These are phyloP conservation scores for Hypoxylon fuscum DNA, from an alignment of 495 filamentous ascomycete genomes.

Conservation along the genomic window DNA sequence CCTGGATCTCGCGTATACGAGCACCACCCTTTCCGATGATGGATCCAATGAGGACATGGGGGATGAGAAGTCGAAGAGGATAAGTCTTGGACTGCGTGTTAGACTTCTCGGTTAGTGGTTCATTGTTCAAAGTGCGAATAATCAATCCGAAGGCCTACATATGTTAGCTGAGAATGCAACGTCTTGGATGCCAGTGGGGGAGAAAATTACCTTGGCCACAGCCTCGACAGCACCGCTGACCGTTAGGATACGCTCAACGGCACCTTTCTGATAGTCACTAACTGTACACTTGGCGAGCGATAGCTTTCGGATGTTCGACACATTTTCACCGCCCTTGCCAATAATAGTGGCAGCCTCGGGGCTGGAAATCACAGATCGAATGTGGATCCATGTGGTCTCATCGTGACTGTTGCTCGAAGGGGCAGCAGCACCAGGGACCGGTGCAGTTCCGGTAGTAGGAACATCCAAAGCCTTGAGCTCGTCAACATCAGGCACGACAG, in stretches of 20 bases:
- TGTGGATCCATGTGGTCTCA: constrained; percentile 95
- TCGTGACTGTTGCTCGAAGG: constrained; percentile 64
- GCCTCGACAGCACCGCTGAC: constrained; percentile 96
- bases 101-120: constrained; percentile 84
- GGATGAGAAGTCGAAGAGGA: constrained; percentile 91
- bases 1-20: constrained; percentile 97
- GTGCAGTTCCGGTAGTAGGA: constrained; percentile 43
- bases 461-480: constrained; percentile 57
- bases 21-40: constrained; percentile 97
- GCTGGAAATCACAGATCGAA: constrained; percentile 94
- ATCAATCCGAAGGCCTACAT: constrained; percentile 93
- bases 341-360: constrained; percentile 97
- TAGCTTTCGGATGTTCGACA: constrained; percentile 88
- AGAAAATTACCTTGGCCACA: constrained; percentile 82
- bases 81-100: constrained; percentile 96
- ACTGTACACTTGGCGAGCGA: constrained; percentile 98
- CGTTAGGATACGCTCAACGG: constrained; percentile 95
- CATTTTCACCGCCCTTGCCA: constrained; percentile 98
- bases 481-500: constrained; percentile 76
- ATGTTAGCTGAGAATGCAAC: constrained; percentile 29
- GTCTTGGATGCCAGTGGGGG: not conserved
- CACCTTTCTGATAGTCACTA: constrained; percentile 95
- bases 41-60: constrained; percentile 96
- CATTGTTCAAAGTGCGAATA: constrained; percentile 97
- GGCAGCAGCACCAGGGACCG: constrained; percentile 18